phyloP scores from a whole-genome alignment of 2,329 filamentous ascomycete species.

The Fusarium equiseti region DNA sequence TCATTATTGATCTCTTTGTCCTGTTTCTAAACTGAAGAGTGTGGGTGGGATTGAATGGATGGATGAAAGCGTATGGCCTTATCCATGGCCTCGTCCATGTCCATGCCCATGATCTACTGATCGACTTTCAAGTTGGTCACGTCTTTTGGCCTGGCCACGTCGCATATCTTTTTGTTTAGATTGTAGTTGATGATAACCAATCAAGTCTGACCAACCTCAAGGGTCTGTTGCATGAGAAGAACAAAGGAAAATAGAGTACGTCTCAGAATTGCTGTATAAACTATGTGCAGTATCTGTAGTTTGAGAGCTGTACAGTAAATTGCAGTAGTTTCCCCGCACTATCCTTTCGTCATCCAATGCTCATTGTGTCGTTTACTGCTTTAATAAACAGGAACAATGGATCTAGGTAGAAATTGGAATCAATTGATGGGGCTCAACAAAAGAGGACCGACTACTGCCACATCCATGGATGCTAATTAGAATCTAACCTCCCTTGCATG shows the following conservation, averaged over 20 bases:
- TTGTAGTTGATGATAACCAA: conserved; percentile 39
- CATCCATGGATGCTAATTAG: neutral
- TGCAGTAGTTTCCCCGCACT: conserved; percentile 7
- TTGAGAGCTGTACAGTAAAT: neutral
- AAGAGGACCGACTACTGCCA: conserved; percentile 5
- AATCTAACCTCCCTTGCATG: conserved; percentile 25
- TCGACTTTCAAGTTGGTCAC: conserved; percentile 11
- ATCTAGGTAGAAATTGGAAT: neutral
- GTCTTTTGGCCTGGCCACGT: conserved; percentile 19
- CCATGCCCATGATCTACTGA: neutral
- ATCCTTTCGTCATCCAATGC: conserved; percentile 24
- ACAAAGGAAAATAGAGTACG: neutral
- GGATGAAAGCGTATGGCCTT: conserved; percentile 17
- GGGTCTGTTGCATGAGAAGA: conserved; percentile 19
- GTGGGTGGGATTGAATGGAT: conserved; percentile 26
- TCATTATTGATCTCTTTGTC: neutral
- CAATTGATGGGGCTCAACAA: conserved; percentile 15
- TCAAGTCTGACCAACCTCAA: conserved; percentile 25
- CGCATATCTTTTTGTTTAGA: conserved; percentile 43
- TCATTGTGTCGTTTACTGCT: conserved; percentile 24
- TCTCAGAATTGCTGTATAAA: conserved; percentile 24
- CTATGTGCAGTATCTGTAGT: neutral
- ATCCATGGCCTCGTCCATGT: neutral
- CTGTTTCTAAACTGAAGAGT: conserved; percentile 4
- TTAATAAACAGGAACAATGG: conserved; percentile 1